Evolutionary conservation across 2,329 filamentous ascomycete genomes (phyloP), one percentile per base, ranked within the genome.

Genomic region (Ilyonectria robusta): DNA sequence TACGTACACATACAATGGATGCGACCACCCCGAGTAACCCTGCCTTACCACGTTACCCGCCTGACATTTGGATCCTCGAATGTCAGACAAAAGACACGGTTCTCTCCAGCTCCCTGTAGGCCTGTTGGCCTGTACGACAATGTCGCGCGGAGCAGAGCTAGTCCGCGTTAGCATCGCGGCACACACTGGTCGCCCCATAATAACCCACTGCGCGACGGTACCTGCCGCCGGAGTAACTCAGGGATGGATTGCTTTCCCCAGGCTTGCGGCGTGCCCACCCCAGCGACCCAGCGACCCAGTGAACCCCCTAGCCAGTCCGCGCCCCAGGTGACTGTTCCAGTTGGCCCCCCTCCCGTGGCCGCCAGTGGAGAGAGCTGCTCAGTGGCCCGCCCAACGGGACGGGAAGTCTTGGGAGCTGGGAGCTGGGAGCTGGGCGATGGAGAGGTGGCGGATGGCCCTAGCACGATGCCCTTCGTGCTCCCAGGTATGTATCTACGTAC

Each of bases 351-450:
- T n/a, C 44, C 53, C 35, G 42, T 50, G 59, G 59, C 59, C 40
- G 23, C 51, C 33, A 23, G 59, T 57, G 59, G 56, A 56, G 56
- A 56, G 62, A n/a, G 63, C 57, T 50, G 33, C 37, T 35, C 54
- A 31, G 57, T 65, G 57, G 57, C 13, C 63, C 63, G 51, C 37
- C 63, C 33, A 65, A 61, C 63, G 63, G 63, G 57, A 61, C 63
- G 63, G 63, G 57, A 57, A 57, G 63, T 53, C 58, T 53, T 65
- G 63, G 37, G 21, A 53, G 48, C 58, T 65, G 63, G 37, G 21
- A 53, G 48, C 48, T 55, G 59, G 40, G 48, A 29, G 51, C 29
- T 61, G 48, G 48, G 29, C 40, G 53, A 44, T 42, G 48, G 48
- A 37, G 37, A 50, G 53, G 53, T 42, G 48, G 48, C 56, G 15